Percentiles rank a stretch among this genome's conserved stretches.
These are phyloP conservation scores for Tolypocladium inflatum DNA, from an alignment of 2,329 filamentous ascomycete genomes.

Conservation along the genomic window DNA sequence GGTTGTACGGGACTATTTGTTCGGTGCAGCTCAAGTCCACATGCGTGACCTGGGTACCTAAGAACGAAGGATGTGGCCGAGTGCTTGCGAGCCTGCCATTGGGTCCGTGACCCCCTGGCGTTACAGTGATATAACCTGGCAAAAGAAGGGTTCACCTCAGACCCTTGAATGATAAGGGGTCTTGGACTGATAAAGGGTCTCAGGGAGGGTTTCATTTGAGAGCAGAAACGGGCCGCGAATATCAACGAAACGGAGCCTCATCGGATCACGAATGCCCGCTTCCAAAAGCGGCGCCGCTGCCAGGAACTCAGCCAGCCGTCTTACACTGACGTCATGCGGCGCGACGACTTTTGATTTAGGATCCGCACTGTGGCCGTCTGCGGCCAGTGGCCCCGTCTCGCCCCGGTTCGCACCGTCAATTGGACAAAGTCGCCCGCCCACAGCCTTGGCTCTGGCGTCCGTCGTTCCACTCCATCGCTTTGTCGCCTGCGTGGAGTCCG, in stretches of 20 bases:
- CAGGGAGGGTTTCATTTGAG: too few species aligned
- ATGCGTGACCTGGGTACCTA: too few species aligned
- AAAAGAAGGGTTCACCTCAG: too few species aligned
- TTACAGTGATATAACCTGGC: not conserved
- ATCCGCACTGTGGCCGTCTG: not conserved
- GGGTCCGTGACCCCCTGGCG: too few species aligned
- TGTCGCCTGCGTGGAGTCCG: not conserved
- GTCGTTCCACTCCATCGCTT: not conserved
- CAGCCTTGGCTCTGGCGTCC: not conserved
- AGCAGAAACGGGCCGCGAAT: too few species aligned
- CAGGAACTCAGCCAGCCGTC: not conserved
- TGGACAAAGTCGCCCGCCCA: not conserved
- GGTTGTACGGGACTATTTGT: too few species aligned
- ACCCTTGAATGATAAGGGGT: not conserved
- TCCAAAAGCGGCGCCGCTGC: not conserved
- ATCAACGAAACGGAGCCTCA: too few species aligned
- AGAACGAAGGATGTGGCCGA: not conserved
- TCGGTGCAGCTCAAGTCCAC: not conserved
- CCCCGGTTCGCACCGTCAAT: not conserved
- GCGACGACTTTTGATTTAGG: not conserved
- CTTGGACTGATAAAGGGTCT: not conserved
- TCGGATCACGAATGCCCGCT: not conserved
- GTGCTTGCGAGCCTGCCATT: too few species aligned
- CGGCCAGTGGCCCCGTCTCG: not conserved
- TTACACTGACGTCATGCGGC: not conserved